Conservation (phyloP, 148 eudicot species). For the Pouteria glomerata region DNA sequence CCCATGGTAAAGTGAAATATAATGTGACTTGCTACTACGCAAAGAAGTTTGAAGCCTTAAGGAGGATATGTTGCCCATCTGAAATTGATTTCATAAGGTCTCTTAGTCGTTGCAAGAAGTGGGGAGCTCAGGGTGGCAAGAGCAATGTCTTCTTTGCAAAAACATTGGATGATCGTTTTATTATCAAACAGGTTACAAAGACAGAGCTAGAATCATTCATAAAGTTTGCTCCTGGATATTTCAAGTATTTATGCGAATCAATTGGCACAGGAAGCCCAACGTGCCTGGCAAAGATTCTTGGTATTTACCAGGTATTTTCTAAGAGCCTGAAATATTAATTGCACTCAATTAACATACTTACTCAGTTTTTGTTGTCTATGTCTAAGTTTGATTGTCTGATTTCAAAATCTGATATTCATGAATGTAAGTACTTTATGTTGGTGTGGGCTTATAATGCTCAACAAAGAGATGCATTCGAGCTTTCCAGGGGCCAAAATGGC, state of each 20-base stretch:
- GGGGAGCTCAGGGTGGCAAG: constrained; percentile 98
- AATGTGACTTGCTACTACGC: constrained; percentile 80
- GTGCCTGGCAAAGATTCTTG: constrained; percentile 87
- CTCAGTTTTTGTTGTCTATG: too few relatives aligned
- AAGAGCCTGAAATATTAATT: constrained; percentile 3
- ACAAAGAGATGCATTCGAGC: not conserved
- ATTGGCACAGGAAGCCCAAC: constrained; percentile 77
- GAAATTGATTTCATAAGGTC: constrained; percentile 80
- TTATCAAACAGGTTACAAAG: constrained; percentile 80
- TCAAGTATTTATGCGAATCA: constrained; percentile 74
- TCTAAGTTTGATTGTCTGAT: not conserved
- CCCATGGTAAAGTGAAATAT: constrained; percentile 71
- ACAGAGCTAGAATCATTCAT: constrained; percentile 92
- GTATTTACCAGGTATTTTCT: constrained; percentile 86
- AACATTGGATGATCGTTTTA: constrained; percentile 85
- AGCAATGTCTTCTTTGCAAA: constrained; percentile 64
- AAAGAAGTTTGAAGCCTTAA: constrained; percentile 78
- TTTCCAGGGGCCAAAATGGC: not conserved
- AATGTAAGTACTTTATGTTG: not conserved
- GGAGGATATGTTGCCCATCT: constrained; percentile 86
- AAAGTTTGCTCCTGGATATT: constrained; percentile 86
- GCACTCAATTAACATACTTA: not conserved
- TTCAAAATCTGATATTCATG: not conserved
- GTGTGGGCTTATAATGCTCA: not conserved
- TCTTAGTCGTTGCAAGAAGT: constrained; percentile 89